Percentiles rank a stretch among this genome's conserved stretches.
Evolutionary conservation across 495 filamentous ascomycete genomes (phyloP).

Genomic region (Zalerion maritima): DNA sequence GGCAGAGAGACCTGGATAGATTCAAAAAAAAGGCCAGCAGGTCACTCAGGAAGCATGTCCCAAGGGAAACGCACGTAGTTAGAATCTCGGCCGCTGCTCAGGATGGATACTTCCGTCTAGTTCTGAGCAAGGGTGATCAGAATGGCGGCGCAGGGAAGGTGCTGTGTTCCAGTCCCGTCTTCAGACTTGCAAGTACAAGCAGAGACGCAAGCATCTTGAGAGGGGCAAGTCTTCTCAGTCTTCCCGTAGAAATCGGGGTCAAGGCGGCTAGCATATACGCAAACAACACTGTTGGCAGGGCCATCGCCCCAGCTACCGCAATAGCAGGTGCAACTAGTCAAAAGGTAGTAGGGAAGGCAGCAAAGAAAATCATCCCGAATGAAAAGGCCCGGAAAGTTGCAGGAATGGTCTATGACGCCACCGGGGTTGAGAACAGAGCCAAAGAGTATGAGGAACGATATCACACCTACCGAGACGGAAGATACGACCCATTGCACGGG

Average conservation of each 20-base stretch:
- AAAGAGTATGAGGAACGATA: slow-evolving; percentile 7
- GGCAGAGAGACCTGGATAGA: slow-evolving; percentile 51
- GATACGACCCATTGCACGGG: slow-evolving; percentile 10
- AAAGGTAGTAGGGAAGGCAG: no score
- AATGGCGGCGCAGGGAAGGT: slow-evolving; percentile 28
- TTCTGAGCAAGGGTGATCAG: slow-evolving; percentile 36
- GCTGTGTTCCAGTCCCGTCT: slow-evolving; percentile 48
- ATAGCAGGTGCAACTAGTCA: no score
- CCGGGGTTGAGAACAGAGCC: slow-evolving; percentile 23
- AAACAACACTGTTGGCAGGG: slow-evolving; percentile 28
- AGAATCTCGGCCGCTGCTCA: slow-evolving; percentile 45
- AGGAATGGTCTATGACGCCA: slow-evolving; percentile 27
- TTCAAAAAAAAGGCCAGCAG: slow-evolving; percentile 36
- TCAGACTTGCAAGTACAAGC: slow-evolving; percentile 47
- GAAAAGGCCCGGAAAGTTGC: no score
- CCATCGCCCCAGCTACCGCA: slow-evolving; percentile 31
- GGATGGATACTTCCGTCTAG: slow-evolving; percentile 53
- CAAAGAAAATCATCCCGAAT: no score
- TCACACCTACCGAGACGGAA: no score
- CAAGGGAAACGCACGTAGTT: slow-evolving; percentile 46
- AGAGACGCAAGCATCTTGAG: slow-evolving; percentile 41
- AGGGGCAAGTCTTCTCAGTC: slow-evolving; percentile 46
- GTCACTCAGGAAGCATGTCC: slow-evolving; percentile 28
- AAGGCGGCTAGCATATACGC: slow-evolving; percentile 41
- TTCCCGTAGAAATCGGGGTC: slow-evolving; percentile 49